A percentile compares a stretch with the other conserved stretches of the same genome.
Conservation (phyloP, 495 filamentous ascomycete genomes). For the Neurospora tetraspora region DNA sequence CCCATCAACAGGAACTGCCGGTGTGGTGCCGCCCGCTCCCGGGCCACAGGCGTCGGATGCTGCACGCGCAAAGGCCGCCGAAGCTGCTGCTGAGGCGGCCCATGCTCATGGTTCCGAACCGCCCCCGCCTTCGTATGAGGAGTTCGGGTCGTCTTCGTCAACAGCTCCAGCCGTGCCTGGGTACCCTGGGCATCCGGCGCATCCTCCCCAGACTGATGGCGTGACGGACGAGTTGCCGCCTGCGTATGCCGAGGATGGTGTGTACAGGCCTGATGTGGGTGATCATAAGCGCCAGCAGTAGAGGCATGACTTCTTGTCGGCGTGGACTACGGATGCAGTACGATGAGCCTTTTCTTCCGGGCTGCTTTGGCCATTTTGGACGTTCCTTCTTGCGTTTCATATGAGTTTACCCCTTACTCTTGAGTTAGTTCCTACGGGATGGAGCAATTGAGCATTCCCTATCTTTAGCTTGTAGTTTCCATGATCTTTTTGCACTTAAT, state of each 20-base stretch:
- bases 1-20: not conserved
- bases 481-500: not conserved
- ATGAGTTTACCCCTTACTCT: not conserved
- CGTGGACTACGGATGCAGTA: not conserved
- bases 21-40: not conserved
- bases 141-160: not conserved
- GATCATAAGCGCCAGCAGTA: slow-evolving; percentile 14
- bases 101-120: not conserved
- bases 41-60: not conserved
- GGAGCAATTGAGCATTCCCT: not conserved
- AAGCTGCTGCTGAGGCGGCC: slow-evolving; percentile 15
- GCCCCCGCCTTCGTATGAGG: not conserved
- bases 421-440: not conserved
- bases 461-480: not conserved
- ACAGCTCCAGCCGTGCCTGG: slow-evolving; percentile 3
- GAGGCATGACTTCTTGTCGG: not conserved
- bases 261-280: not conserved
- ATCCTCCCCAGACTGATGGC: not conserved
- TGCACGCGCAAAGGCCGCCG: slow-evolving; percentile 14
- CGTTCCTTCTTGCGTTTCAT: not conserved
- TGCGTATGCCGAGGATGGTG: slow-evolving; percentile 15
- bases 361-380: not conserved
- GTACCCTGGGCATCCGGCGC: slow-evolving; percentile 6
- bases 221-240: slow-evolving; percentile 11
- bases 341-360: not conserved